Conservation (phyloP, 441 rosid genomes). For the Capsella rubella region DNA sequence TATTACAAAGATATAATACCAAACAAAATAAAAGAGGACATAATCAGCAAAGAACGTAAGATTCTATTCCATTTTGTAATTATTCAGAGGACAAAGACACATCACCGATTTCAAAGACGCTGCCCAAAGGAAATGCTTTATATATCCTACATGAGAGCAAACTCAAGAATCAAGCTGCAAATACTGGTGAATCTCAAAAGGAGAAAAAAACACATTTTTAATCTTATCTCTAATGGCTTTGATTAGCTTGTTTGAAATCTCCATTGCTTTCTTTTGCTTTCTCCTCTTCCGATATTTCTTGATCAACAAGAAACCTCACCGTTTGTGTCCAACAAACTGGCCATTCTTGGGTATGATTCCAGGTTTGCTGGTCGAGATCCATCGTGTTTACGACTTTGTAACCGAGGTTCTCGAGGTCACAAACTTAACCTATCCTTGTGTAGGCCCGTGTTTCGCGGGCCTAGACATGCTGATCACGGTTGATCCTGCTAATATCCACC, state of each 20-base stretch:
- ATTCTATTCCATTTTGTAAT: conserved; percentile 28
- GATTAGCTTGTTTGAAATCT: conserved; percentile 42
- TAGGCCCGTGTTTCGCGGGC: conserved; percentile 42
- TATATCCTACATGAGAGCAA: not conserved
- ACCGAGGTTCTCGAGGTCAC: conserved; percentile 38
- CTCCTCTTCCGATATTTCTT: conserved; percentile 36
- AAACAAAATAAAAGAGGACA: conserved; percentile 18
- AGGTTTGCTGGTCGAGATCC: conserved; percentile 39
- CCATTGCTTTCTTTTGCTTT: conserved; percentile 44
- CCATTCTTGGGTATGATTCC: conserved; percentile 60
- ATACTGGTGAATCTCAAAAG: conserved; percentile 23
- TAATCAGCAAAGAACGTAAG: conserved; percentile 14
- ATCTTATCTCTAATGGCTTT: conserved; percentile 38
- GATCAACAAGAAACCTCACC: conserved; percentile 39
- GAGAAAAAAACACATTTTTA: not conserved
- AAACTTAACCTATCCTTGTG: conserved; percentile 38
- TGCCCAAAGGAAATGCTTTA: not conserved
- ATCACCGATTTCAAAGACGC: conserved; percentile 20
- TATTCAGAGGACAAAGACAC: conserved; percentile 16
- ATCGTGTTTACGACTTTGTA: conserved; percentile 47
- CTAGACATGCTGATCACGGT: conserved; percentile 46
- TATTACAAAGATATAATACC: not conserved
- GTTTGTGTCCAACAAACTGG: conserved; percentile 46
- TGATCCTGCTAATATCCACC: conserved; percentile 56
- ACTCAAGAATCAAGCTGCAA: conserved; percentile 22